A percentile compares a stretch with the other conserved stretches of the same genome.
Evolutionary conservation across 2,329 filamentous ascomycete genomes (phyloP).

Genomic region (Canariomyces notabilis): DNA sequence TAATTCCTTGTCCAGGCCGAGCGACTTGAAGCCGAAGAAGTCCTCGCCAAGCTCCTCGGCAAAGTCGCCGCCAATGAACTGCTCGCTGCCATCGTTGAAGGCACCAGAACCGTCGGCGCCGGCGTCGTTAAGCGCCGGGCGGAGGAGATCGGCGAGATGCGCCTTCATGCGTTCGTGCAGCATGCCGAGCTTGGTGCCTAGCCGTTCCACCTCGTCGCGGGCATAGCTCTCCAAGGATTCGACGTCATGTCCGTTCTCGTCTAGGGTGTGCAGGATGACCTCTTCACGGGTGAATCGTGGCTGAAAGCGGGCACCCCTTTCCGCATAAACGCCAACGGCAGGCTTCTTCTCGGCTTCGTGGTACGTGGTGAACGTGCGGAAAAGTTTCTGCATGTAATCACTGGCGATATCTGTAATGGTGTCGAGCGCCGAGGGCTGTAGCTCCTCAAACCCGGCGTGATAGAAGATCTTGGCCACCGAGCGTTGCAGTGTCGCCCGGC

Average conservation of each 20-base stretch:
- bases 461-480: conserved; percentile 95
- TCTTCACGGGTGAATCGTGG: conserved; percentile 78
- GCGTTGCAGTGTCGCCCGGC: conserved; percentile 77
- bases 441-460: conserved; percentile 92
- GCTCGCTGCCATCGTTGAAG: conserved; percentile 95
- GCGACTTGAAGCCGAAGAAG: conserved; percentile 96
- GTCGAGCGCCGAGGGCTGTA: conserved; percentile 90
- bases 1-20: conserved; percentile 88
- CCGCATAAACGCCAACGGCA: conserved; percentile 37
- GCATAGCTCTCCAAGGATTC: conserved; percentile 79
- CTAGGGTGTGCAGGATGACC: conserved; percentile 77
- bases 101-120: conserved; percentile 80
- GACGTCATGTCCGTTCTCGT: conserved; percentile 78
- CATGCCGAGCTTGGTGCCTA: conserved; percentile 69
- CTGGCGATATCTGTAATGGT: conserved; percentile 82
- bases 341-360: conserved; percentile 75
- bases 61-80: conserved; percentile 94
- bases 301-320: conserved; percentile 44
- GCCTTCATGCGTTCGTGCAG: conserved; percentile 94
- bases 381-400: conserved; percentile 84
- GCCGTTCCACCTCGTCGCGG: conserved; percentile 86
- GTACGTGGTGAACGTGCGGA: conserved; percentile 74
- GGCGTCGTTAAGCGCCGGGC: conserved; percentile 77
- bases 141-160: conserved; percentile 86
- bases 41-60: conserved; percentile 97